Percentiles rank a stretch among this genome's conserved stretches.
These are phyloP conservation scores for Thalassiosira ordinaria DNA, from an alignment of 352 stramenopile species.

Conservation along the genomic window DNA sequence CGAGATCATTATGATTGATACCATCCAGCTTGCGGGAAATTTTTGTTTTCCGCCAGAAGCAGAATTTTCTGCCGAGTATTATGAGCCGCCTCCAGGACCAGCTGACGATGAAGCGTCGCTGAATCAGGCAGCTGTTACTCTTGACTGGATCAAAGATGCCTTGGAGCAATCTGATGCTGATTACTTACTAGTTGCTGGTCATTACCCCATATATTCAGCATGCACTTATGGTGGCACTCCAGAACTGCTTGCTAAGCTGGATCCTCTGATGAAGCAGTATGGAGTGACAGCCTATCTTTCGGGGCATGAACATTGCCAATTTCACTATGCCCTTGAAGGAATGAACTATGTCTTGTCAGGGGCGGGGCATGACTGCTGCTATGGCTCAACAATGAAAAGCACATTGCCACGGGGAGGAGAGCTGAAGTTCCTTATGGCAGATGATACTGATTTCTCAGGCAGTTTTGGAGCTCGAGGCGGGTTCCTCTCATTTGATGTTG, in stretches of 20 bases:
- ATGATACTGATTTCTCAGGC: constrained; percentile 31
- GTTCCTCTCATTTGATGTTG: constrained; percentile 51
- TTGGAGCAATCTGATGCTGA: constrained; percentile 48
- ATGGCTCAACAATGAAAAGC: constrained; percentile 27
- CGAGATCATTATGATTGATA: constrained; percentile 63
- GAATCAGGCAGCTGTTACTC: constrained; percentile 9
- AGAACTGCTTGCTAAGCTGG: constrained; percentile 39
- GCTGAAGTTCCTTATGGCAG: constrained; percentile 40
- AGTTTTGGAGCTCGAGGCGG: constrained; percentile 39
- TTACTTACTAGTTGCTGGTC: constrained; percentile 60
- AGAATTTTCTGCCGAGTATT: constrained; percentile 32
- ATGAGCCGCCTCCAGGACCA: constrained; percentile 22
- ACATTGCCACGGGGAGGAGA: constrained; percentile 28
- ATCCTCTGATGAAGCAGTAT: constrained; percentile 58
- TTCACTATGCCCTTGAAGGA: constrained; percentile 43
- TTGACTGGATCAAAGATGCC: constrained; percentile 47
- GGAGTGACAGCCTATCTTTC: constrained; percentile 54
- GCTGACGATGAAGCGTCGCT: constrained; percentile 8
- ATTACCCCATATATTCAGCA: constrained; percentile 58
- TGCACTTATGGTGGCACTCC: constrained; percentile 52
- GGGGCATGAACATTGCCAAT: constrained; percentile 64
- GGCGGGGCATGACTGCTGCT: constrained; percentile 58
- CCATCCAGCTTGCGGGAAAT: constrained; percentile 43
- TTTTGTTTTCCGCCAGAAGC: background rate
- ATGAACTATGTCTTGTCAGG: constrained; percentile 61